phyloP scores from a whole-genome alignment of 2,329 filamentous ascomycete species.

The Penicillium nordicum region DNA sequence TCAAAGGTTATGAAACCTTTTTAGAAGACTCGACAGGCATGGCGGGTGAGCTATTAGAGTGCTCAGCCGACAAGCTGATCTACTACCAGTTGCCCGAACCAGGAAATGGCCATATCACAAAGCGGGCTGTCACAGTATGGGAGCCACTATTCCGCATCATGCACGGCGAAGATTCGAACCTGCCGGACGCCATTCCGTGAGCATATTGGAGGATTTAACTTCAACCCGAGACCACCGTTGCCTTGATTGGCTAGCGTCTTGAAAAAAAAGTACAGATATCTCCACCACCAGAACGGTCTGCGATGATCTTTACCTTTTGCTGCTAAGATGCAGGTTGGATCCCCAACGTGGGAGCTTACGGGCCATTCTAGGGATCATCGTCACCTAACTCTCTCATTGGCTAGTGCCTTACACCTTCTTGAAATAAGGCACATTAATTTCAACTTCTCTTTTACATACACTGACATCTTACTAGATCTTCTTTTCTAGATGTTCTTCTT shows the following conservation, averaged over 20 bases:
- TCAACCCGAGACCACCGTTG: not conserved
- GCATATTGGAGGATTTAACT: not conserved
- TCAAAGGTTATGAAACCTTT: constrained; percentile 47
- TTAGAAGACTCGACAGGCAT: constrained; percentile 44
- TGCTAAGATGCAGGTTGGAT: no score
- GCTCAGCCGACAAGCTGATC: constrained; percentile 43
- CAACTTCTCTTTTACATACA: no score
- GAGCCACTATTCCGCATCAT: constrained; percentile 48
- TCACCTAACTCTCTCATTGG: no score
- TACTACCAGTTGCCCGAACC: constrained; percentile 37
- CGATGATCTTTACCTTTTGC: no score
- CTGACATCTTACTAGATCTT: no score
- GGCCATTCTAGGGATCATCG: no score
- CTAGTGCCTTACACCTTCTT: no score
- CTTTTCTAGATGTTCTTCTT: no score
- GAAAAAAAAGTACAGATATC: no score
- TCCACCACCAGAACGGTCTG: no score
- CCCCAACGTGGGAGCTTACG: no score
- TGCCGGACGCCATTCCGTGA: constrained; percentile 40
- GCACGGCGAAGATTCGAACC: constrained; percentile 43
- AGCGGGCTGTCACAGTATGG: constrained; percentile 48
- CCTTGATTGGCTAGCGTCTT: not conserved
- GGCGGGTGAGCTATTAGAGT: constrained; percentile 47
- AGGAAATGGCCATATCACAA: constrained; percentile 43
- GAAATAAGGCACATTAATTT: no score